Base-by-base conservation (phyloP, 2,329 filamentous ascomycete species). In the Chrysosporium keratinophilum region DNA sequence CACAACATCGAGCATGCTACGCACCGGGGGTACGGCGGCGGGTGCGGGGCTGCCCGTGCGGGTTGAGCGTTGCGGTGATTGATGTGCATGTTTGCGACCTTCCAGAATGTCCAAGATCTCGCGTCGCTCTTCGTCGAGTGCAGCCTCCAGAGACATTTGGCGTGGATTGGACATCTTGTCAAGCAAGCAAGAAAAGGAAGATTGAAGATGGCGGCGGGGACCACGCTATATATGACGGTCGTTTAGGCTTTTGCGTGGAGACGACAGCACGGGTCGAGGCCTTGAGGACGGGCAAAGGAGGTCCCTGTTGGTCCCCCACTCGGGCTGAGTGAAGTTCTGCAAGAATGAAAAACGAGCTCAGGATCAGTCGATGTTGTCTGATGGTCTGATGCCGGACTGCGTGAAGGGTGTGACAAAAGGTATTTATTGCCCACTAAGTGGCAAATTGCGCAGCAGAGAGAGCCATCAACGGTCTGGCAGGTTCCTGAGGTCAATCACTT, bases 111-210 rank as follows among this genome's bases (percentile, higher is more conserved):
- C 82, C 60, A 88, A 74, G 39, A 89, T 82, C 70, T 88, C 85
- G 58, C 77, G 76, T 57, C 85, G 79, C 74, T 91, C 87, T 73
- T 88, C 83, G 65, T 89, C 86, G 58, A 89, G 76, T 60, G 83
- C 80, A 47, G 84, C 80, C 71, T 88, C 86, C 64, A 90, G 80
- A 64, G 85, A 88, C 83, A 88, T 88, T 50, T 64, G 64, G 56
- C 64, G 60, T 52, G 49, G 39, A 28, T 52, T 33, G 45, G 50
- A 9, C 55, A 58, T 58, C n/a, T 31, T 54, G 45, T 35, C 5
- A 40, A 45, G 41, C 37, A 42, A 33, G 34, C 40, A 33, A 40
- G 42, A 12, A 28, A 19, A 17, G 33, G 45, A 42, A 17, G 42
- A 42, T n/a, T 15, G 52, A 11, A 17, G 31, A 28, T 15, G 49